Evolutionary conservation across 495 filamentous ascomycete genomes (phyloP).

Genomic region (Oidiodendron maius): DNA sequence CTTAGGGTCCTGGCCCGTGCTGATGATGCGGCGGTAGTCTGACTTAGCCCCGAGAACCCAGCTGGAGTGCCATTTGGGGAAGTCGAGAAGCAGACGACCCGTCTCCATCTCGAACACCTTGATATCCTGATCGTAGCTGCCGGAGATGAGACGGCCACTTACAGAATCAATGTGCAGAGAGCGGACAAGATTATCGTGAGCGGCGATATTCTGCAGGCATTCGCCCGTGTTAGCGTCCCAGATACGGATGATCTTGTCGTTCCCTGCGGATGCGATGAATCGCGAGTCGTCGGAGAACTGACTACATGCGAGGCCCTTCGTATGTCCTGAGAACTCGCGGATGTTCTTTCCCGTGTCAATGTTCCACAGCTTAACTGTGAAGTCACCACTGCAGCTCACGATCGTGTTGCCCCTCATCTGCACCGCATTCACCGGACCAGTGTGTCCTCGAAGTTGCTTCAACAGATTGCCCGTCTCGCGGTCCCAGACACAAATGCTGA

Average conservation of each 20-base stretch:
- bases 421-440: constrained; percentile 90
- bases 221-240: constrained; percentile 90
- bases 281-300: constrained; percentile 90
- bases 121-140: constrained; percentile 88
- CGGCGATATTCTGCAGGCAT: constrained; percentile 67
- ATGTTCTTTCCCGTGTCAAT: constrained; percentile 76
- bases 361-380: constrained; percentile 90
- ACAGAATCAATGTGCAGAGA: constrained; percentile 80
- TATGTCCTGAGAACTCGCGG: constrained; percentile 80
- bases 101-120: constrained; percentile 83
- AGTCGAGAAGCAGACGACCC: constrained; percentile 65
- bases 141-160: constrained; percentile 79
- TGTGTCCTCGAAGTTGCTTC: constrained; percentile 73
- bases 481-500: constrained; percentile 88
- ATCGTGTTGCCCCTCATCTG: constrained; percentile 87
- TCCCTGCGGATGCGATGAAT: constrained; percentile 86
- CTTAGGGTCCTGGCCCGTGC: constrained; percentile 87
- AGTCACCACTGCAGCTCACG: constrained; percentile 89
- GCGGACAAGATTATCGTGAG: constrained; percentile 77
- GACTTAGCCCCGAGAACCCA: constrained; percentile 96
- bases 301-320: constrained; percentile 87
- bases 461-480: constrained; percentile 66
- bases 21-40: constrained; percentile 88
- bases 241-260: constrained; percentile 87
- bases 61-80: constrained; percentile 86